phyloP scores from a whole-genome alignment of 169 alveolate genomes.

The Plasmodium blacklocki region DNA sequence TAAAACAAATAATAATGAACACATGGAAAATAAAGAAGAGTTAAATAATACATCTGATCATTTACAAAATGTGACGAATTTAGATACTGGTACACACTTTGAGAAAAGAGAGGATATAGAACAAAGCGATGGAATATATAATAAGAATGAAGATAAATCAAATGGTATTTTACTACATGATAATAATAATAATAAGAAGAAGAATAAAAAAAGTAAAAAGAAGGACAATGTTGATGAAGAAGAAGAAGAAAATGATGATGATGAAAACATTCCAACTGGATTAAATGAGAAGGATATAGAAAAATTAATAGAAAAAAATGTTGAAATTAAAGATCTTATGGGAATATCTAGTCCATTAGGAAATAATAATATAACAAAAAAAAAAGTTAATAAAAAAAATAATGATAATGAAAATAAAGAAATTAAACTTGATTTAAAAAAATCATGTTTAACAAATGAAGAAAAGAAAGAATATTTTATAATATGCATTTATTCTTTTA shows the following conservation, averaged over 20 bases:
- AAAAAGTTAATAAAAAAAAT: neutral
- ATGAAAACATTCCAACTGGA: neutral
- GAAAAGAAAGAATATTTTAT: conserved; percentile 62
- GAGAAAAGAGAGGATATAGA: conserved; percentile 12
- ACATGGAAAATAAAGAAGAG: too few relatives aligned
- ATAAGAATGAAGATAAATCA: neutral
- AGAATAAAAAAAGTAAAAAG: neutral
- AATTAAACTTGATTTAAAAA: conserved; percentile 63
- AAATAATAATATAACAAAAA: neutral
- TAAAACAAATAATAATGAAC: too few relatives aligned
- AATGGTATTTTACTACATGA: neutral
- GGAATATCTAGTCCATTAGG: conserved; percentile 35
- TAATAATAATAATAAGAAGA: neutral
- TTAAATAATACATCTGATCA: too few relatives aligned
- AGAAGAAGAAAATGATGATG: neutral
- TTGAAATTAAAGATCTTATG: conserved; percentile 26
- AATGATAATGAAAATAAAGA: conserved; percentile 42
- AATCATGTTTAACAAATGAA: conserved; percentile 24
- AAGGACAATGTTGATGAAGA: neutral
- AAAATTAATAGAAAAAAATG: conserved; percentile 12
- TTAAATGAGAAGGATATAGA: neutral
- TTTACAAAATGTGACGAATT: too few relatives aligned
- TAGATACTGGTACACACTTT: neutral
- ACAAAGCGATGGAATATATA: neutral
- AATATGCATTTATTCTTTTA: conserved; percentile 53